Base-by-base conservation (phyloP, 495 filamentous ascomycete genomes). In the Friedmanniomyces simplex region DNA sequence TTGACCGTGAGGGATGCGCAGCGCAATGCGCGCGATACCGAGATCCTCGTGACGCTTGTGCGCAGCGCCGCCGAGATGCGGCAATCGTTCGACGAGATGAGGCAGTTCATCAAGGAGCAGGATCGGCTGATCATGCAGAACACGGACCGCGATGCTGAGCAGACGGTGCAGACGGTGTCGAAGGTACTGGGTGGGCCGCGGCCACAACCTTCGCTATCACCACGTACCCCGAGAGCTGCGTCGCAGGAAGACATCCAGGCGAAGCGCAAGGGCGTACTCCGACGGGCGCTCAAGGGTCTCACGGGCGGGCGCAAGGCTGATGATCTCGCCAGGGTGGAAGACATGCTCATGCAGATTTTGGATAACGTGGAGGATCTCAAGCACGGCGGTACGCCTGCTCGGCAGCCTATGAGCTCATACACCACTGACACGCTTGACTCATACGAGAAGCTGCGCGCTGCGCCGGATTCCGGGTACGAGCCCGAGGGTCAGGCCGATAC, bases 1-100 rank as follows among this genome's bases (percentile, higher is more conserved):
- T 85, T 98, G 59, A 97, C 93, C 67, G 94, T 96, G 60, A 84
- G 93, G 13, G 93, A 99, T 75, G 91, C 90, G 42, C 91, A 96
- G 73, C 88, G 93, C 34, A 96, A 94, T 72, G 93, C 93, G 47
- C 79, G 91, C 39, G 93, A 99, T 65, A 99, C 93, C 0, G 93
- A 97, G 72, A 96, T 99, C 52, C 72, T 99, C 30, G 86, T 97
- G 50, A 95, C 93, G 2, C 78, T 99, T 39, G 93, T 97, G 48
- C 82, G 89, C 51, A 89, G 89, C 60, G 91, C 94, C 16, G 89
- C 94, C 12, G 93, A 99, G 66, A 96, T 97, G 90, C 88, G 93
- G 56, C 95, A 87, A 59, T 91, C 87, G 13, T 96, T 97, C 66
- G 90, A 96, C 64, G 91, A 95, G 61, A 87, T 99, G 83, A 96